Evolutionary conservation across 208 protist species (phyloP), one percentile per base, ranked within the genome.

Genomic region (Porcisia hertigi): DNA sequence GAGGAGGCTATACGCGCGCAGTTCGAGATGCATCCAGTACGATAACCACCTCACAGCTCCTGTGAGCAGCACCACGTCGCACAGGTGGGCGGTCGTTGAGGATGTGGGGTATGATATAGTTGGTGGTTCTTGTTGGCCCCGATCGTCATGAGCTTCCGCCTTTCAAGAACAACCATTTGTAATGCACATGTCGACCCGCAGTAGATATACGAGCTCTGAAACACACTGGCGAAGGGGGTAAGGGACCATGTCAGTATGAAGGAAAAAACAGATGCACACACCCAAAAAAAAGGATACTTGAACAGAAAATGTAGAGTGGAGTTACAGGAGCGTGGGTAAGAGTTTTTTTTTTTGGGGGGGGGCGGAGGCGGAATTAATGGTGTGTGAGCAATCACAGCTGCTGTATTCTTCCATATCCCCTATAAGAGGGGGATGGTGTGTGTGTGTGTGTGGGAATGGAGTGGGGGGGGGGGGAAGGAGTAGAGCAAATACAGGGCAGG

Each of bases 141-240:
- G 72, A 92, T 92, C 34, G 1, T 14, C 47, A 52, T 52, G 47
- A 52, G 72, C 25, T 6, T 75, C 82, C n/a, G 73, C 81, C 45
- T 81, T 92, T 52, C 8, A 52, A 52, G 47, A 52, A 12, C 47
- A 52, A 12, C 47, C 47, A 52, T 14, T 52, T 52, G 8, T 52
- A 73, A 88, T 14, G 80, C 64, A 69, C 94, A 92, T 39, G 96
- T 63, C 23, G 36, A 59, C 47, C 89, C 53, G 78, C 92, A 85
- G 66, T 86, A 83, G 25, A 70, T 41, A 25, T 91, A 77, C n/a
- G 82, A 57, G 9, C 49, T 16, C 14, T 69, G 74, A 12, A 20
- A 11, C 34, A 39, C 58, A 18, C 23, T 8, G 25, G 5, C 20
- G 14, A 25, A 36, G 25, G 30, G 58, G 34, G 58, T 39, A 39